Base-by-base conservation (phyloP, 441 rosid genomes). In the Iberis amara region DNA sequence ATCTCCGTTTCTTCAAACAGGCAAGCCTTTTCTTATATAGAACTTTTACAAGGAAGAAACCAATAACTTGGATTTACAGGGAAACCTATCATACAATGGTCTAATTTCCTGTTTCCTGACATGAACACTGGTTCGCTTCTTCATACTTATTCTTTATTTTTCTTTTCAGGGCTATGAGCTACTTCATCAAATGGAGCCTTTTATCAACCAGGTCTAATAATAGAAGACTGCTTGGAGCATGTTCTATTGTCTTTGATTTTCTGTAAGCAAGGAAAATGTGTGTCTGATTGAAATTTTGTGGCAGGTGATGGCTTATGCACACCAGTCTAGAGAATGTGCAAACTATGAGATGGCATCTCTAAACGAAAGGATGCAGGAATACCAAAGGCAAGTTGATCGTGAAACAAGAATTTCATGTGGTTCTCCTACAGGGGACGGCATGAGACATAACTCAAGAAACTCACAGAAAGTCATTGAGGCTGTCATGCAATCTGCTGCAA, bases 1-100 rank as follows among this genome's bases (percentile, higher is more conserved):
- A 94, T 71, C 94, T 89, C 47, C 83, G 72, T 36, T 94, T 82
- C 80, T 94, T 86, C 70, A 89, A 84, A 69, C 92, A 94, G 96
- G 99, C 80, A 63, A 57, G 64, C 47, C 31, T 43, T 36, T 44
- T 49, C 36, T 46, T 12, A 2, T 11, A 36, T 37, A 7, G 8
- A 18, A 5, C 11, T 40, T 46, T 24, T 14, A 53, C 7, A 35
- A 57, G 47, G 58, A 51, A 28, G 27, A 30, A 11, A 26, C 39
- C 33, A 24, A 31, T 11, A 12, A 31, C 8, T 52, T 52, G 53
- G 41, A 47, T 42, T 50, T 49, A 42, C 47, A 37, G 37, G 47
- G 36, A 36, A 51, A 37, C 32, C 44, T 43, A 18, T 43, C 6
- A 36, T 52, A 38, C 13, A 57, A 18, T 11, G 10, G 24, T 6